Evolutionary conservation across 2,329 filamentous ascomycete species (phyloP).

Genomic region (Chalara sp.): DNA sequence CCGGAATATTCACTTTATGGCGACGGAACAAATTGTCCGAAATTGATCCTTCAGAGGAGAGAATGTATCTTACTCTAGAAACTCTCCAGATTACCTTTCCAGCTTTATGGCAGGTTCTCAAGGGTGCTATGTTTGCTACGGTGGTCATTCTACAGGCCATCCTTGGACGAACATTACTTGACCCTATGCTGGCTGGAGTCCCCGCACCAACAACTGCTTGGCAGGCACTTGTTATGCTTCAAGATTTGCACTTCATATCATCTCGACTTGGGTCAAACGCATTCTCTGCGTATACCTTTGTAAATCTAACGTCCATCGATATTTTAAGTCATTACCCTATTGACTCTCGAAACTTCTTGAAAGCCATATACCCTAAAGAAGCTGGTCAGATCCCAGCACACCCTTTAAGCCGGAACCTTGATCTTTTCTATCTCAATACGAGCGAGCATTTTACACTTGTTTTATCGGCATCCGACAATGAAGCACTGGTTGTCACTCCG

Average conservation of each 20-base stretch:
- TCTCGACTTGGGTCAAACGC: slow-evolving; percentile 55
- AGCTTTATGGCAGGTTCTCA: slow-evolving; percentile 57
- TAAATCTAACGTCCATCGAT: slow-evolving; percentile 62
- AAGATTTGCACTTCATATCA: slow-evolving; percentile 63
- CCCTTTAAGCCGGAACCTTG: slow-evolving; percentile 56
- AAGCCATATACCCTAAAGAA: slow-evolving; percentile 21
- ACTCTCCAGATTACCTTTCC: slow-evolving; percentile 53
- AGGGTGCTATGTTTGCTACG: slow-evolving; percentile 57
- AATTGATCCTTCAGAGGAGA: slow-evolving; percentile 55
- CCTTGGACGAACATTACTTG: slow-evolving; percentile 50
- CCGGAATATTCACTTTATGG: slow-evolving; percentile 54
- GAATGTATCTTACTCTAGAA: slow-evolving; percentile 47
- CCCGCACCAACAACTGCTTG: slow-evolving; percentile 52
- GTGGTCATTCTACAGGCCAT: slow-evolving; percentile 55
- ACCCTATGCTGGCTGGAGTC: slow-evolving; percentile 41
- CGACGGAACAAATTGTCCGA: slow-evolving; percentile 61
- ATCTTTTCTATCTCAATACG: slow-evolving; percentile 69
- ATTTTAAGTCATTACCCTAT: slow-evolving; percentile 56
- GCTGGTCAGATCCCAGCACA: slow-evolving; percentile 52
- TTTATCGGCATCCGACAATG: slow-evolving; percentile 47
- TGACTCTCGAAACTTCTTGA: slow-evolving; percentile 52
- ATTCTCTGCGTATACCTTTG: slow-evolving; percentile 65
- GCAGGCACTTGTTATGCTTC: slow-evolving; percentile 55
- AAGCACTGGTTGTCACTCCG: slow-evolving; percentile 54
- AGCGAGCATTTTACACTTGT: slow-evolving; percentile 61